Percentiles rank a stretch among this genome's conserved stretches.
These are phyloP conservation scores for Scopulariopsis brevicaulis DNA, from an alignment of 2,329 filamentous ascomycete genomes.

Conservation along the genomic window DNA sequence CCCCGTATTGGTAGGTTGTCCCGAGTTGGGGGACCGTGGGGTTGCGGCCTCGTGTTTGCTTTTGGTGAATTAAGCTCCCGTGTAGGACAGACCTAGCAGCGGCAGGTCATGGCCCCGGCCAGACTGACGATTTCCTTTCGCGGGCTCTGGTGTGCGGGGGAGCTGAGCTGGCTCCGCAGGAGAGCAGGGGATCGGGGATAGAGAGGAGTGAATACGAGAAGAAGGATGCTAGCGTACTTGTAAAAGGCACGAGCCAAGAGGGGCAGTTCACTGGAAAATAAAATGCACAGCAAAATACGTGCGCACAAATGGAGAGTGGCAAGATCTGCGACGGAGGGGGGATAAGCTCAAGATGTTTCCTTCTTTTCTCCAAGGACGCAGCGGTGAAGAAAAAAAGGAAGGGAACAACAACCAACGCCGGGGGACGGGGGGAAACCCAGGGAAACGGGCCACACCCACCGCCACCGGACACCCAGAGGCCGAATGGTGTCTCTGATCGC, in stretches of 20 bases:
- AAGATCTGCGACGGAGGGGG: background rate
- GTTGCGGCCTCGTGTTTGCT: background rate
- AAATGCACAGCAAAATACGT: background rate
- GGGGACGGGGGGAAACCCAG: background rate
- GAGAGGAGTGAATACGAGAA: no score
- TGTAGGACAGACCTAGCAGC: no score
- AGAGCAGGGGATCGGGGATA: no score
- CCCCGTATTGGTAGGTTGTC: no score
- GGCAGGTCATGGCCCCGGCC: no score
- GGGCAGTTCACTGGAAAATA: no score
- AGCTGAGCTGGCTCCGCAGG: no score
- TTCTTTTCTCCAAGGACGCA: background rate
- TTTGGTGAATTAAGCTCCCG: no score
- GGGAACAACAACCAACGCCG: background rate
- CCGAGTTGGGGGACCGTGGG: background rate
- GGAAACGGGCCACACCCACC: background rate
- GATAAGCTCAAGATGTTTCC: background rate
- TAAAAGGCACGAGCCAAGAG: no score
- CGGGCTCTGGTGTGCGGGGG: no score
- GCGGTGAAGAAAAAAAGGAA: background rate
- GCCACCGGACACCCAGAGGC: background rate
- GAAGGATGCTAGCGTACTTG: no score
- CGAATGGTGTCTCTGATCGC: background rate
- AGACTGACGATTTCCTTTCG: no score
- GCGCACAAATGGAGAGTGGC: background rate